Conservation (phyloP, 2,329 filamentous ascomycete species). For the Arachnopeziza araneosa region DNA sequence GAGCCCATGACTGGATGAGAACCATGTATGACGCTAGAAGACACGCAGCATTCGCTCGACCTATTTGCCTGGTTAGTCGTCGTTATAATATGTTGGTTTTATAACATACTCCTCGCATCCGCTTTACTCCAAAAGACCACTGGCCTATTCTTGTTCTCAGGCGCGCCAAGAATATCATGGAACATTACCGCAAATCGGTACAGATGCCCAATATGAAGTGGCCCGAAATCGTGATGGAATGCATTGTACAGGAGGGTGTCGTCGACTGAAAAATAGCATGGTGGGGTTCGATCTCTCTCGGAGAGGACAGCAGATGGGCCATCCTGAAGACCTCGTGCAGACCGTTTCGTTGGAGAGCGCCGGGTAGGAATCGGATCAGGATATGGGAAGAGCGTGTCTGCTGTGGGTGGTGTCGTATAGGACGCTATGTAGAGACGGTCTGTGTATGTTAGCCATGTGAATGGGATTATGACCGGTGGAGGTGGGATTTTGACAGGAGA, state of each 20-base stretch:
- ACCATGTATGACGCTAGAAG: slow-evolving; percentile 98
- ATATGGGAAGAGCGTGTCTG: slow-evolving; percentile 82
- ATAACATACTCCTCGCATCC: slow-evolving; percentile 74
- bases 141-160: slow-evolving; percentile 80
- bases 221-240: slow-evolving; percentile 97
- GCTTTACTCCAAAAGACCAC: slow-evolving; percentile 96
- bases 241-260: slow-evolving; percentile 92
- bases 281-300: slow-evolving; percentile 52
- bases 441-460: slow-evolving; percentile 42
- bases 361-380: slow-evolving; percentile 48
- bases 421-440: slow-evolving; percentile 94
- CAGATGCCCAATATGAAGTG: slow-evolving; percentile 92
- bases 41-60: slow-evolving; percentile 88
- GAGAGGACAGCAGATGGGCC: slow-evolving; percentile 44
- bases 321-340: slow-evolving; percentile 54
- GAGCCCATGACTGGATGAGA: slow-evolving; percentile 94
- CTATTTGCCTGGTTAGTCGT: slow-evolving; percentile 38
- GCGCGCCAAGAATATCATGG: slow-evolving; percentile 88
- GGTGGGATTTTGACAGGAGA: neutral
- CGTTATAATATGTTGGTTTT: neutral
- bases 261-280: slow-evolving; percentile 94
- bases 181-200: slow-evolving; percentile 96
- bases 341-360: slow-evolving; percentile 69
- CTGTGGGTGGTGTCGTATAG: slow-evolving; percentile 75
- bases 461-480: neutral